A percentile compares a stretch with the other conserved stretches of the same genome.
These are phyloP conservation scores for Manihot esculenta DNA, from an alignment of 441 rosid species.

Conservation along the genomic window DNA sequence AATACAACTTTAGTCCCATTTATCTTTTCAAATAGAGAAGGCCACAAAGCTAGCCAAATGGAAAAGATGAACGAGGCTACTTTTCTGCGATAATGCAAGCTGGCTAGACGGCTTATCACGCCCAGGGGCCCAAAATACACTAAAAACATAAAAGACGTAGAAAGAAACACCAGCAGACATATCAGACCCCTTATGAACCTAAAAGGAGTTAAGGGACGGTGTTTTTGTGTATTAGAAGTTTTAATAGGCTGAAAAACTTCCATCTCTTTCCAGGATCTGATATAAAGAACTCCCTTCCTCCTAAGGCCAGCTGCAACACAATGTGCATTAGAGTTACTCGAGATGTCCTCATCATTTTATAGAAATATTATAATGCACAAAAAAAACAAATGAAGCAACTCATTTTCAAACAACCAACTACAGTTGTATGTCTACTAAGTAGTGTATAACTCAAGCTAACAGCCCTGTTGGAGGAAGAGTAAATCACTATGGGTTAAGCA, in stretches of 20 bases:
- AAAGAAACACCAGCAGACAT: constrained; percentile 67
- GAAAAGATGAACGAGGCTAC: constrained; percentile 60
- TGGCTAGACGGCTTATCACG: constrained; percentile 48
- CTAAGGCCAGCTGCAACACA: constrained; percentile 16
- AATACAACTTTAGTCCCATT: constrained; percentile 76
- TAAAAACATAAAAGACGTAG: constrained; percentile 79
- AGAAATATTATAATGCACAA: neutral
- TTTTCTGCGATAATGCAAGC: constrained; percentile 64
- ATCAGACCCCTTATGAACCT: constrained; percentile 69
- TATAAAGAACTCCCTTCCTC: constrained; percentile 20
- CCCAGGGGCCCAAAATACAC: constrained; percentile 66
- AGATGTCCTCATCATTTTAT: neutral
- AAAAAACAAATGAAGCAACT: too few species aligned
- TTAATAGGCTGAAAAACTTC: constrained; percentile 44
- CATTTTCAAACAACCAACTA: too few species aligned
- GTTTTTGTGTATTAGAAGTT: constrained; percentile 47
- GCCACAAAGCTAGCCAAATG: constrained; percentile 92
- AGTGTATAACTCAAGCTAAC: too few species aligned
- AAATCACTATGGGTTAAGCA: too few species aligned
- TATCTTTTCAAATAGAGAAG: constrained; percentile 81
- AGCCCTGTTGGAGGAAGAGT: too few species aligned
- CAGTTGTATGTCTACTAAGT: too few species aligned
- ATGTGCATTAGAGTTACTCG: constrained; percentile 5
- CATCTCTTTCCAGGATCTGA: constrained; percentile 46
- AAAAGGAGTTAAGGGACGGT: constrained; percentile 57